Conservation (phyloP, 169 alveolate species). For the Blepharisma undulans region DNA sequence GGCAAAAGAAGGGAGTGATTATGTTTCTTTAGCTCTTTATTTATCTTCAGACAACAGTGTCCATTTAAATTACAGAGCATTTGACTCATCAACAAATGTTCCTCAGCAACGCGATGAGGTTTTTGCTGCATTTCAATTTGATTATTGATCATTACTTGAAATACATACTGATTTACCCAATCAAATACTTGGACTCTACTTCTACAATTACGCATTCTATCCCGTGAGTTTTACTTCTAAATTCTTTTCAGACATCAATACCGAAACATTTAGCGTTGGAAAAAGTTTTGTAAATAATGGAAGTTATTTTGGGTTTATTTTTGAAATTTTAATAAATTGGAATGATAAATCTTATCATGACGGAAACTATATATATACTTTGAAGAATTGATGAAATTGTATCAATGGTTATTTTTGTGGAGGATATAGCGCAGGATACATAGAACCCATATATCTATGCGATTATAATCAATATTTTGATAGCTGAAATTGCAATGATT, state of each 20-base stretch:
- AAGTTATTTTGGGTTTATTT: background rate
- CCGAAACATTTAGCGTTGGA: background rate
- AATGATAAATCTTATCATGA: background rate
- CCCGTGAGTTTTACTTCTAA: background rate
- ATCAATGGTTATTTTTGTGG: background rate
- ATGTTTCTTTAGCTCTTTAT: background rate
- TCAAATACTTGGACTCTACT: background rate
- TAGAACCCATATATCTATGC: background rate
- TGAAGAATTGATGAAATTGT: background rate
- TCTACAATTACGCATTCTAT: background rate
- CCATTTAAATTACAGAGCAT: background rate
- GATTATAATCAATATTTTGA: background rate
- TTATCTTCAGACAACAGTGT: background rate
- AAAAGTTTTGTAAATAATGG: background rate
- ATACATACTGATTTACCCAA: background rate
- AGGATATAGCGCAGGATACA: background rate
- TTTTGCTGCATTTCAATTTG: background rate
- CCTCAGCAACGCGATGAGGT: background rate
- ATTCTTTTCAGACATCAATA: background rate
- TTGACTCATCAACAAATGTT: background rate
- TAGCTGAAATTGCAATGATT: background rate
- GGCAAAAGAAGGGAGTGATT: background rate
- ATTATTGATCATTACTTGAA: background rate
- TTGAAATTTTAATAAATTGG: background rate
- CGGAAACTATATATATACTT: background rate